Evolutionary conservation across 208 protist species (phyloP), one percentile per base, ranked within the genome.

Genomic region (Eutreptiella sp.): DNA sequence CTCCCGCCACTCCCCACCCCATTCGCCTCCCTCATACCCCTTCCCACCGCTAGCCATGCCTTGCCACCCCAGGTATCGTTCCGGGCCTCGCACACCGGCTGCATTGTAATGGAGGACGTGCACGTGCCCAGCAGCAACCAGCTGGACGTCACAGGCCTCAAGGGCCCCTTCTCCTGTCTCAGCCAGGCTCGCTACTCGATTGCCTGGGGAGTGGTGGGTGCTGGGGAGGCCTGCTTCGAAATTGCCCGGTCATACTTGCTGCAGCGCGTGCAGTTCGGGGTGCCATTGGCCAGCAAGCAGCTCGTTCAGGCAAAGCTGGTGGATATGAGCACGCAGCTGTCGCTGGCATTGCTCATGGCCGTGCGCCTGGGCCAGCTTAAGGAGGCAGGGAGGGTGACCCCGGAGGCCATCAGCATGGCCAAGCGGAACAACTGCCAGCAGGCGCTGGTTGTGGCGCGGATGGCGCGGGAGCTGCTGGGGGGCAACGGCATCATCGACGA

Each of bases 181-280:
- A 93, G 89, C 65, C 86, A 70, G 29, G 91, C 90, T 7, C 80
- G 90, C 50, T 92, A 88, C 55, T 85, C 87, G 62, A 94, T 95
- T 61, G 62, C 87, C 26, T 96, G 88, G 85, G 87, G 88, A 32
- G 63, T 75, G 38, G 39, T 94, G 1, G 89, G 89, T 55, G 90
- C 89, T 0, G 87, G 88, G 2, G 87, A 96, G 66, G 74, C 72
- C 29, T 96, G 90, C 63, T 70, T 92, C 28, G 33, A 73, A 5
- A 55, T 67, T 0, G 75, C 77, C 7, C 31, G 65, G 27, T 42
- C 66, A 21, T 80, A 82, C 62, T 81, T 75, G 27, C 23, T 93
- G 7, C 75, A 92, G 36, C 70, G 89, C 34, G 75, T 90, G 60
- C 85, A 94, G 72, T 96, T 96, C 72, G 87, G 82, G 35, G 46